Conservation (phyloP, 768 basidiomycete genomes). For the Scleroderma citrinum region DNA sequence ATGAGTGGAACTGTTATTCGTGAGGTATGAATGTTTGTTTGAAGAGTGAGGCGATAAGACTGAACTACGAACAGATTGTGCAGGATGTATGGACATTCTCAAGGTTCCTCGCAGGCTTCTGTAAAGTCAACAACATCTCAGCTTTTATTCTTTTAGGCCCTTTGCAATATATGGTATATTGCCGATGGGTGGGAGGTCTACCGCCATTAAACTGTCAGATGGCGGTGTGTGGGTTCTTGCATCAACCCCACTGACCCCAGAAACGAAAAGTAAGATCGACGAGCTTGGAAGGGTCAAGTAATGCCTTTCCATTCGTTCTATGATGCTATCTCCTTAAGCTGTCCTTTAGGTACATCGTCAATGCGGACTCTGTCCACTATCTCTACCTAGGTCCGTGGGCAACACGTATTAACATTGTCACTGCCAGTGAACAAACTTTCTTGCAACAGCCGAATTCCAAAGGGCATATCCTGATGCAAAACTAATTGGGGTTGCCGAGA, state of each 20-base stretch:
- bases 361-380: constrained; percentile 53
- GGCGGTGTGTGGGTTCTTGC: constrained; percentile 81
- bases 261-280: constrained; percentile 57
- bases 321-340: constrained; percentile 1
- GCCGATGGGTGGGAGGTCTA: constrained; percentile 79
- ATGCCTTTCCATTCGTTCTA: constrained; percentile 8
- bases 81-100: constrained; percentile 64
- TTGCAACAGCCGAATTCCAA: constrained; percentile 49
- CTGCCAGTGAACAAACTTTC: constrained; percentile 23
- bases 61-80: constrained; percentile 31
- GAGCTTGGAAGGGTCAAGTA: constrained; percentile 67
- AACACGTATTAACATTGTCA: constrained; percentile 10
- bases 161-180: constrained; percentile 62
- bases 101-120: constrained; percentile 28
- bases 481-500: constrained; percentile 60
- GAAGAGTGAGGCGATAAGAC: not conserved
- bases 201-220: constrained; percentile 63
- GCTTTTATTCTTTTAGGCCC: constrained; percentile 36
- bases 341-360: constrained; percentile 47
- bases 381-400: constrained; percentile 45
- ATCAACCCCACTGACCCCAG: constrained; percentile 62
- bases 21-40: constrained; percentile 27
- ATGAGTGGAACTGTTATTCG: constrained; percentile 38
- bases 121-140: constrained; percentile 4
- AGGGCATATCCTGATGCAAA: constrained; percentile 66